Conservation (phyloP, 2,329 filamentous ascomycete genomes). For the Curvularia verruculosa region DNA sequence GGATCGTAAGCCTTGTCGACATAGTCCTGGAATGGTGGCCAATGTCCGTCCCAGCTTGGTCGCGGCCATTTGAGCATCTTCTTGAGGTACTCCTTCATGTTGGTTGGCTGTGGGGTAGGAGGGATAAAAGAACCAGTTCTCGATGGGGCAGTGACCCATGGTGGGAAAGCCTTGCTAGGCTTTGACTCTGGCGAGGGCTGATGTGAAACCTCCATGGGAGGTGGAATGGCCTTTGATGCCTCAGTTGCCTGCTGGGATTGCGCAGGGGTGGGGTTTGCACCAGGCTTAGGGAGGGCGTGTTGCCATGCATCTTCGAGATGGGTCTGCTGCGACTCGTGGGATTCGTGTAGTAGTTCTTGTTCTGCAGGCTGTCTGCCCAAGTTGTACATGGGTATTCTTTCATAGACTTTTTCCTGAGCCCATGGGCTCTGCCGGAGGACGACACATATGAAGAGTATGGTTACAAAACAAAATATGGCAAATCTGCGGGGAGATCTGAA, state of each 20-base stretch:
- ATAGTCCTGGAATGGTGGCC: constrained; percentile 54
- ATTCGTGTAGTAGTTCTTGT: constrained; percentile 18
- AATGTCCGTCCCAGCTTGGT: constrained; percentile 49
- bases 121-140: constrained; percentile 25
- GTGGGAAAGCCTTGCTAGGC: constrained; percentile 23
- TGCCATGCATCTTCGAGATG: constrained; percentile 33
- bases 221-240: neutral
- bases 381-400: constrained; percentile 33
- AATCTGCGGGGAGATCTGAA: constrained; percentile 49
- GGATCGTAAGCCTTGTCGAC: constrained; percentile 53
- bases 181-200: neutral
- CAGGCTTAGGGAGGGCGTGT: constrained; percentile 25
- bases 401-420: constrained; percentile 33
- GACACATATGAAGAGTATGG: constrained; percentile 42
- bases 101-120: constrained; percentile 23
- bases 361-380: constrained; percentile 16
- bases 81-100: constrained; percentile 48
- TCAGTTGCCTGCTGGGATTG: constrained; percentile 5
- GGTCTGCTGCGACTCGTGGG: constrained; percentile 20
- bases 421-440: constrained; percentile 40
- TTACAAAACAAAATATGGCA: constrained; percentile 44
- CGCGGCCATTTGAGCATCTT: constrained; percentile 53
- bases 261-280: constrained; percentile 2
- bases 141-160: constrained; percentile 34
- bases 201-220: constrained; percentile 12